Evolutionary conservation across 345 rosid species (phyloP), one percentile per base, ranked within the genome.

Genomic region (Murraya koenigii): DNA sequence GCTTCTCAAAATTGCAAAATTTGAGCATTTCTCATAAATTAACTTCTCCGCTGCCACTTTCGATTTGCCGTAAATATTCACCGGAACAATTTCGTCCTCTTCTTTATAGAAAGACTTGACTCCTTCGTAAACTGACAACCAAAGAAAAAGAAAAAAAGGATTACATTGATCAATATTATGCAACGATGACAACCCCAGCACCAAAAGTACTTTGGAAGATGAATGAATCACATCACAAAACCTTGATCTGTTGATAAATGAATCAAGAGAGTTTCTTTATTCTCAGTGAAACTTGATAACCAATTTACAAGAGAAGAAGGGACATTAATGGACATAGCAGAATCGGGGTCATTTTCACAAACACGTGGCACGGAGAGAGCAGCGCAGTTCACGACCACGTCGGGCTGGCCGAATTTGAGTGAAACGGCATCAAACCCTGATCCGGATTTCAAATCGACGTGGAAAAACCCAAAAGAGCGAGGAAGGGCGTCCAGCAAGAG

Each of bases 231-330:
- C 49, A 44, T 44, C 47, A 49, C 8, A 26, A 44, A 44, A 89
- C 99, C 99, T 82, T 93, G 99, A 84, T 95, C 99, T 59, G 99
- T 95, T 7, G 99, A 93, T 63, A 95, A 82, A 78, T 95, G 97
- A 72, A 95, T 87, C 63, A 95, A 80, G 79, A 93, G 90, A 58
- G 88, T 84, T 61, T 78, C 76, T 25, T 68, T 62, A 19, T 17
- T 62, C 8, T 76, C 82, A 64, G 79, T 52, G 55, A 90, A 87
- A 66, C 85, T 74, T 7, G 86, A 85, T 55, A 93, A 60, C 98
- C 99, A 95, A 49, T 84, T 82, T 15, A 92, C 86, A 75, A 95
- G 91, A 67, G 94, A 82, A 7, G 84, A 79, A 78, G 99, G 99
- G 25, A 93, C 90, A 71, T 95, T 95, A 59, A 89, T 75, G 33